Conservation (phyloP, 2,329 filamentous ascomycete species). For the Aspergillus versicolor region DNA sequence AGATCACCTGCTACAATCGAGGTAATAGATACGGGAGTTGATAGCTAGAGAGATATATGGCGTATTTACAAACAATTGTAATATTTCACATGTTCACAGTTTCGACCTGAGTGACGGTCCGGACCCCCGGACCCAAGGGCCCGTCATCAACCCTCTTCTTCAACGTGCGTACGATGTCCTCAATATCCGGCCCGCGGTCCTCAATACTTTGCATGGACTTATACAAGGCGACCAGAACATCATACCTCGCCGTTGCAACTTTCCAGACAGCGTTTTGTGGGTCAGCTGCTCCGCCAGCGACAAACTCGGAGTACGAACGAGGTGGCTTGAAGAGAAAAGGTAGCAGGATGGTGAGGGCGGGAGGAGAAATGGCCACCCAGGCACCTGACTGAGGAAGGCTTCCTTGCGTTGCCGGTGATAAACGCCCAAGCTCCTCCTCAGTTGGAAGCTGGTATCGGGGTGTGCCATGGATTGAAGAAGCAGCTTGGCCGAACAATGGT, state of each 20-base stretch:
- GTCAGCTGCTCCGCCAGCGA: conserved; percentile 56
- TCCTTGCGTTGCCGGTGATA: conserved; percentile 36
- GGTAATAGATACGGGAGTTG: too few relatives aligned
- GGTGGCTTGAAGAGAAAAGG: conserved; percentile 59
- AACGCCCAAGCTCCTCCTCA: conserved; percentile 37
- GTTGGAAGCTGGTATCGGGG: conserved; percentile 40
- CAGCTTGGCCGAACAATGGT: conserved; percentile 32
- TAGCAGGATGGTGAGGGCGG: conserved; percentile 50
- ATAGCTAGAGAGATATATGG: too few relatives aligned
- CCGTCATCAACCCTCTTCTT: conserved; percentile 43
- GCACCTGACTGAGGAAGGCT: conserved; percentile 46
- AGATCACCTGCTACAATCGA: background rate
- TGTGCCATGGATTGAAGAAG: conserved; percentile 19
- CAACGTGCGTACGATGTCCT: conserved; percentile 42
- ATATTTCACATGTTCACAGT: conserved; percentile 33
- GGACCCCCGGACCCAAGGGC: conserved; percentile 37
- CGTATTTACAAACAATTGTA: background rate
- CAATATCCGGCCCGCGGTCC: conserved; percentile 33
- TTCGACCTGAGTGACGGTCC: conserved; percentile 34
- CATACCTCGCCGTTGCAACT: conserved; percentile 58
- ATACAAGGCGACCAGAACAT: conserved; percentile 53
- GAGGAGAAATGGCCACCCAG: conserved; percentile 54
- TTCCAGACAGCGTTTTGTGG: conserved; percentile 58
- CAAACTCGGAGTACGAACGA: conserved; percentile 57
- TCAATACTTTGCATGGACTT: conserved; percentile 40